These are phyloP conservation scores for Leccinum uliginosum DNA, from an alignment of 768 basidiomycete species.

Conservation along the genomic window DNA sequence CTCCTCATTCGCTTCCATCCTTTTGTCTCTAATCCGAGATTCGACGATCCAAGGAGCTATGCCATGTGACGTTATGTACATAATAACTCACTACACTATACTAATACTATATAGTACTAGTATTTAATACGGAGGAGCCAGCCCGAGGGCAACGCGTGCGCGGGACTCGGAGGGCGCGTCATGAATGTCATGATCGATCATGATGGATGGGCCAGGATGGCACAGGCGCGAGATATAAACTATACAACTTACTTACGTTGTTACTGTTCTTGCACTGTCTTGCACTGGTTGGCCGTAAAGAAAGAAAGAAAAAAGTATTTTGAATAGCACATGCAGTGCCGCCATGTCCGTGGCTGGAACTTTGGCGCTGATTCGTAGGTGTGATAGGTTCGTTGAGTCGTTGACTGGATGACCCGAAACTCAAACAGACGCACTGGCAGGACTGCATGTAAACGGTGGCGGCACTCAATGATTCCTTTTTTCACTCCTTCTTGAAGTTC, in stretches of 20 bases:
- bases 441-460: background rate
- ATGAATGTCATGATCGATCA: background rate
- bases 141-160: background rate
- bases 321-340: background rate
- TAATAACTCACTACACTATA: background rate
- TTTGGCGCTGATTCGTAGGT: background rate
- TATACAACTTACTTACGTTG: background rate
- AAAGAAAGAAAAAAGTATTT: background rate
- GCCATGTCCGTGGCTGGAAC: background rate
- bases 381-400: background rate
- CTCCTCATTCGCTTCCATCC: background rate
- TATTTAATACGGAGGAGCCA: background rate
- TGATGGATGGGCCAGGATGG: background rate
- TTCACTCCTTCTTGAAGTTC: background rate
- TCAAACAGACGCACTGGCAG: background rate
- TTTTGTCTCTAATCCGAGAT: too few relatives aligned
- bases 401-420: background rate
- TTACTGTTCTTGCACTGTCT: background rate
- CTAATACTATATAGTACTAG: background rate
- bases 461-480: background rate
- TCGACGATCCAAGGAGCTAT: too few relatives aligned
- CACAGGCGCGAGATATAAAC: background rate
- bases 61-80: background rate
- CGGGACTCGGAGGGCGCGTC: background rate
- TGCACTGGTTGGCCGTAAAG: background rate